These are phyloP conservation scores for Calonectria fujianensis DNA, from an alignment of 2,329 filamentous ascomycete genomes.

Conservation along the genomic window DNA sequence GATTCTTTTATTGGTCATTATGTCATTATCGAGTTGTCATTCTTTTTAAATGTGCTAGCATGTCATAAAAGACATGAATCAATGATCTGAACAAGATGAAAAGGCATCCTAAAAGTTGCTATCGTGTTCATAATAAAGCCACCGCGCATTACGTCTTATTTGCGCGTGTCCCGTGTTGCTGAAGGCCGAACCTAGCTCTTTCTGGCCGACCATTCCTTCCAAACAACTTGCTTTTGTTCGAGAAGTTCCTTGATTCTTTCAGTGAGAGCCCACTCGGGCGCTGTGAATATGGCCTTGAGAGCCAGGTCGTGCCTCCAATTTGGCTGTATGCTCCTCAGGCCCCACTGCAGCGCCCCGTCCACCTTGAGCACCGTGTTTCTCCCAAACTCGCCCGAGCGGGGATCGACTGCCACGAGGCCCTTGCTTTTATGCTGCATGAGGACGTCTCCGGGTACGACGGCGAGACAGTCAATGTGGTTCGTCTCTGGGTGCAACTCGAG, in stretches of 20 bases:
- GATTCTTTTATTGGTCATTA: background rate
- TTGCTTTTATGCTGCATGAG: background rate
- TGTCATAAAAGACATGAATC: background rate
- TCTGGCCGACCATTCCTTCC: background rate
- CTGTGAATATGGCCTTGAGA: background rate
- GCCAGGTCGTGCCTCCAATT: background rate
- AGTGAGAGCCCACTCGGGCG: background rate
- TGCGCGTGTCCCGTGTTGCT: background rate
- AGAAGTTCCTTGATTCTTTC: background rate
- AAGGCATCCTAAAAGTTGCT: background rate
- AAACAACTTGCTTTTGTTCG: background rate
- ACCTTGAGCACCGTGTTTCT: background rate
- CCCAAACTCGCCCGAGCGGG: background rate
- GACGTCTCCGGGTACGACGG: background rate
- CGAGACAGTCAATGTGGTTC: background rate
- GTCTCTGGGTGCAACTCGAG: background rate
- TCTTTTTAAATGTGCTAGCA: background rate
- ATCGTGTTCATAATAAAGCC: background rate
- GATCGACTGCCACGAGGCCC: background rate
- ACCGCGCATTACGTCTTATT: background rate
- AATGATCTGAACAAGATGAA: background rate
- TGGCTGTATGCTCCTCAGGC: background rate
- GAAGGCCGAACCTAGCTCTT: background rate
- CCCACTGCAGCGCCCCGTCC: background rate
- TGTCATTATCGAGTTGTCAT: background rate